Evolutionary conservation across 2,329 filamentous ascomycete genomes (phyloP), one percentile per base, ranked within the genome.

Genomic region (Fusarium sp.): DNA sequence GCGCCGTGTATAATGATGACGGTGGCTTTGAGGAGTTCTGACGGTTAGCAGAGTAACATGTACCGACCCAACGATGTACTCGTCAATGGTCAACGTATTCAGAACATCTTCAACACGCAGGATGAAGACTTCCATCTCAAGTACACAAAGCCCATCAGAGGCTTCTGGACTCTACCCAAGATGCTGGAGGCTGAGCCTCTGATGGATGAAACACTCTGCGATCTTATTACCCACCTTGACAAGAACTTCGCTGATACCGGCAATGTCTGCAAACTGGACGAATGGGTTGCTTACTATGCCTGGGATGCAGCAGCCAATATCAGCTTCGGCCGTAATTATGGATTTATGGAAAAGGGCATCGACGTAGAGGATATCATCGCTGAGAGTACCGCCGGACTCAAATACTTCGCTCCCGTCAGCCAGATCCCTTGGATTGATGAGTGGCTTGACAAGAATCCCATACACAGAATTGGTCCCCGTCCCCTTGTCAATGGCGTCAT

Each of bases 401-500:
- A 67, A 4, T 72, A 72, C n/a, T 72, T 72, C 41, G 60, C 70
- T 0, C 54, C 65, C 0, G 59, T 72, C 2, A 72, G 70, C 9
- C 70, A 72, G 30, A 60, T 72, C 2, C 70, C 70, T 6, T 72
- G 70, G 70, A 36, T 73, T 2, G 70, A 73, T 8, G 55, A 62
- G 31, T 73, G 70, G 68, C 5, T 73, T 2, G 71, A 72, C 36
- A 72, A 72, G 37, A 72, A 72, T 10, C 70, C 70, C 2, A 28
- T 73, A 2, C 61, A 44, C 37, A 40, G 59, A 1, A 46, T 72
- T 3, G 59, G 61, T 0, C 62, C 62, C 0, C 68, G 67, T 0
- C 70, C 44, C 20, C 62, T 46, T 2, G 70, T 60, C 5, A 65
- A 62, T 4, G 69, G 57, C 1, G 46, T 51, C 1, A 31, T 70